Evolutionary conservation across 1,139 yeast species (phyloP), one percentile per base, ranked within the genome.

Genomic region (Candida glucosophila): DNA sequence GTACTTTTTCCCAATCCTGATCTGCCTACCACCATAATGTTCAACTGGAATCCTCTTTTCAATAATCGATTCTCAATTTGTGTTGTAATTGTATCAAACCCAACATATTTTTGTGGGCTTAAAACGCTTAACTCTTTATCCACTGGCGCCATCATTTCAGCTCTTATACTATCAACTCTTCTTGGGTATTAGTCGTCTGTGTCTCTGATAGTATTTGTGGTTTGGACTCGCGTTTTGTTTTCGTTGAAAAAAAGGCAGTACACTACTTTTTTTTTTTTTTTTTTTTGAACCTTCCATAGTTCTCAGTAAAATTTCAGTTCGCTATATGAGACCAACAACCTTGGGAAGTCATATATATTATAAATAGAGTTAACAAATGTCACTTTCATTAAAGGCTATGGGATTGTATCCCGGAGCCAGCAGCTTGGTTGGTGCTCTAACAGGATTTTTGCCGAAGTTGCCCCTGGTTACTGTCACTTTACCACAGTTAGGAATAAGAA

Each of bases 1-100:
- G 98, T 90, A 32, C 94, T 76, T 56, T 90, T 90, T 31, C 98
- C 98, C 41, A 90, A 70, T 3, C 98, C 98, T 13, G 95, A 81
- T 51, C 83, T 80, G 30, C 92, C 98, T 23, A 90, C 97, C 28
- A 82, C 81, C 92, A 90, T 86, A 32, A 90, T 60, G 49, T 90
- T 90, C 59, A 90, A 82, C 50, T 85, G 93, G 58, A 90, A 90
- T 7, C 98, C 98, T 44, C 92, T 73, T 52, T 85, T 88, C 55
- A 90, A 67, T 42, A 90, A 66, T 40, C 96, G 75, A 53, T 81
- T 85, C 55, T 90, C 96, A 48, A 90, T 90, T 59, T 90, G 98
- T 22, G 82, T 73, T 29, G 98, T 90, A 56, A 90, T 88, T 39
- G 96, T 80, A 57, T 90, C 97, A 51, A 90, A 90, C 26, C 98